phyloP scores from a whole-genome alignment of 306 rosid species.

The Benincasa hispida region DNA sequence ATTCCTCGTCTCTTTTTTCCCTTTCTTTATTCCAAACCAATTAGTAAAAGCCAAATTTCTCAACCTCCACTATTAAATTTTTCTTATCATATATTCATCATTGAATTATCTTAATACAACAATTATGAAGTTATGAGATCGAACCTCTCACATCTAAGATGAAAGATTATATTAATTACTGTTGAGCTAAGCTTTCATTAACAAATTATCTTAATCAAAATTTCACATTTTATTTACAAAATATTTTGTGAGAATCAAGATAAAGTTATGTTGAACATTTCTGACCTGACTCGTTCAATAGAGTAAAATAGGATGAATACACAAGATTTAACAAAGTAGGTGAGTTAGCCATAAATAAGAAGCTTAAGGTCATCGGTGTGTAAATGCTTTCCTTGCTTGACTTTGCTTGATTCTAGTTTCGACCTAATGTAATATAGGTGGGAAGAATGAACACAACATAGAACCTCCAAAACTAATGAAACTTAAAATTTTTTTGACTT shows the following conservation, averaged over 20 bases:
- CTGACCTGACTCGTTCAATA: background rate
- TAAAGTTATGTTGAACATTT: no score
- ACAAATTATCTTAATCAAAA: no score
- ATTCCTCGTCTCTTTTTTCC: background rate
- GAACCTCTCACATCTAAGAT: no score
- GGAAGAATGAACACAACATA: background rate
- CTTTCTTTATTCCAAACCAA: background rate
- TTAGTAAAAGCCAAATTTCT: background rate
- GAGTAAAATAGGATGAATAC: background rate
- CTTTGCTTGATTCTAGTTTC: background rate
- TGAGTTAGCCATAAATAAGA: background rate
- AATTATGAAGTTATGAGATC: no score
- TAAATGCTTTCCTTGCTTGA: background rate
- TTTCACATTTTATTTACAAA: no score
- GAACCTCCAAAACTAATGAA: background rate
- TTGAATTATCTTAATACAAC: no score
- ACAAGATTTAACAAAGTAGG: background rate
- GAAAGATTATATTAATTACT: no score
- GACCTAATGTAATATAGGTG: background rate
- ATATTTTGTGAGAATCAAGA: background rate
- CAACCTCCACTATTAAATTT: background rate
- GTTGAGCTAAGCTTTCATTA: no score
- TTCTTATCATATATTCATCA: no score
- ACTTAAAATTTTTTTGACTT: background rate
- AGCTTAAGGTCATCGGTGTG: background rate